These are phyloP conservation scores for Calonectria montana DNA, from an alignment of 2,329 filamentous ascomycete genomes.

Conservation along the genomic window DNA sequence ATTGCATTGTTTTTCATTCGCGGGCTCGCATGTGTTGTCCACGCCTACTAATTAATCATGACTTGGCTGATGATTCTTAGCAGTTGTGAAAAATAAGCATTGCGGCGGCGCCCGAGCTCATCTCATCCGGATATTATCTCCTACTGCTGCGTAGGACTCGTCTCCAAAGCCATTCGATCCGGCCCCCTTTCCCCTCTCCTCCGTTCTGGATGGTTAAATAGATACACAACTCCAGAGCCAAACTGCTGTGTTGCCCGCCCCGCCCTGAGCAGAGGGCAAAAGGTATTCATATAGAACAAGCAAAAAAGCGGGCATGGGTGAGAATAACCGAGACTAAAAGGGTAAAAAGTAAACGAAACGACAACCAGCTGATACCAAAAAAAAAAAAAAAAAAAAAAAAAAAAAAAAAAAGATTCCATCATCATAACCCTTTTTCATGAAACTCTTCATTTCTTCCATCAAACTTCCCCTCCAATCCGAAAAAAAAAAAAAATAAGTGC, in stretches of 20 bases:
- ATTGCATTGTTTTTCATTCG: slow-evolving; percentile 5
- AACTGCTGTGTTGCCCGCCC: slow-evolving; percentile 13
- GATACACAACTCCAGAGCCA: slow-evolving; percentile 24
- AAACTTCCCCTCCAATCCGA: slow-evolving; percentile 21
- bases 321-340: neutral
- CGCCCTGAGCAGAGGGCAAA: slow-evolving; percentile 16
- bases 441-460: slow-evolving; percentile 21
- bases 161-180: slow-evolving; percentile 20
- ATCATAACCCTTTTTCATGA: slow-evolving; percentile 29
- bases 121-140: slow-evolving; percentile 23
- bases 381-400: slow-evolving; percentile 24
- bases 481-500: slow-evolving; percentile 10
- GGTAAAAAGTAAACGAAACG: slow-evolving; percentile 14
- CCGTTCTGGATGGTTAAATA: slow-evolving; percentile 21
- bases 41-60: neutral
- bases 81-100: neutral
- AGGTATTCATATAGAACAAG: slow-evolving; percentile 37
- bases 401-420: slow-evolving; percentile 24
- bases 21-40: neutral
- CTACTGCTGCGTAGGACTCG: slow-evolving; percentile 17
- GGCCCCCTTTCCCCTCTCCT: neutral
- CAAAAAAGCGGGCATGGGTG: slow-evolving; percentile 17
- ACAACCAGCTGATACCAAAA: slow-evolving; percentile 22
- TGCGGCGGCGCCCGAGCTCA: neutral
- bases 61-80: neutral